These are phyloP conservation scores for Dictyostelium brefeldianum DNA, from an alignment of 78 protist species.

Conservation along the genomic window DNA sequence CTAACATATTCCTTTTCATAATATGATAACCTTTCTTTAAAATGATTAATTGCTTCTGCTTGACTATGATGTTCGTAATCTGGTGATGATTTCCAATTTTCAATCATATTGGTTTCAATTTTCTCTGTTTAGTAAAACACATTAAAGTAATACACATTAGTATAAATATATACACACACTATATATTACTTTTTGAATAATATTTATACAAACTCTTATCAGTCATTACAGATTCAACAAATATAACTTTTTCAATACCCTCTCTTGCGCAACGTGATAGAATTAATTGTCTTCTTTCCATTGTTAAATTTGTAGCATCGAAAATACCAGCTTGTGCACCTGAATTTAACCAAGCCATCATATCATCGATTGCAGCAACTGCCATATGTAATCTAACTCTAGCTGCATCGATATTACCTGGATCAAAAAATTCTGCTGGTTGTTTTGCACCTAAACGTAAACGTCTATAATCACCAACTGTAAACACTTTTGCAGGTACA, in stretches of 20 bases:
- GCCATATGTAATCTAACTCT: constrained; percentile 80
- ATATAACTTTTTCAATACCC: constrained; percentile 55
- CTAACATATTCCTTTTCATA: constrained; percentile 84
- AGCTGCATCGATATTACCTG: constrained; percentile 77
- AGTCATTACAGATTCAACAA: constrained; percentile 57
- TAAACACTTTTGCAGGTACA: constrained; percentile 72
- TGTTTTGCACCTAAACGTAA: constrained; percentile 84
- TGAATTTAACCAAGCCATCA: constrained; percentile 80
- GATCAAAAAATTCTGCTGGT: constrained; percentile 87
- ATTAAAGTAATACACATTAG: background rate
- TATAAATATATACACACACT: background rate
- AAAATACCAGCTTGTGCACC: constrained; percentile 86
- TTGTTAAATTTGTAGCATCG: constrained; percentile 93
- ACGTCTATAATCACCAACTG: constrained; percentile 82
- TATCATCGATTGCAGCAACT: constrained; percentile 85
- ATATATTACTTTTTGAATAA: background rate
- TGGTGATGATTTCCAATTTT: constrained; percentile 83
- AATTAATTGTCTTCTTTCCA: constrained; percentile 82
- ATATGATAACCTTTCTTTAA: constrained; percentile 78
- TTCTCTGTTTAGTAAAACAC: constrained; percentile 10
- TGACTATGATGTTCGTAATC: constrained; percentile 75
- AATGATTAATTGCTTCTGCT: constrained; percentile 83
- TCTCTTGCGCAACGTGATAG: constrained; percentile 60
- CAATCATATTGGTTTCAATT: constrained; percentile 76
- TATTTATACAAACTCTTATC: constrained; percentile 33